Evolutionary conservation across 1,284 basidiomycete species (phyloP), one percentile per base, ranked within the genome.

Genomic region (Boletellus sp.): DNA sequence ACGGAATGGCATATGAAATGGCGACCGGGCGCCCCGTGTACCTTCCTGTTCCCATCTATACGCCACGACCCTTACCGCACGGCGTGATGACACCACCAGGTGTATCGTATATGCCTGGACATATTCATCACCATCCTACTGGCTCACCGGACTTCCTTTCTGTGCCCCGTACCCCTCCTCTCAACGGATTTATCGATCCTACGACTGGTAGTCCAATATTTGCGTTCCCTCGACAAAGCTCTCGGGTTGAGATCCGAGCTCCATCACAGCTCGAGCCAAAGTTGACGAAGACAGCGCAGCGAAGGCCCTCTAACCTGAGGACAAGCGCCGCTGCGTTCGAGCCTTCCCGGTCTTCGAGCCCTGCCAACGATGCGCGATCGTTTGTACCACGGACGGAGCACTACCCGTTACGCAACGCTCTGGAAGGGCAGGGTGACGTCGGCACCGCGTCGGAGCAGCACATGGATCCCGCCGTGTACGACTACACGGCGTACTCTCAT

Each of bases 21-120:
- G 79, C 84, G 9, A 89, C 85, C 6, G 87, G 88, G 22, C 84
- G 84, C 32, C 79, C 84, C 7, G 81, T 91, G 26, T 84, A 83
- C 55, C 71, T 89, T 14, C 69, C 77, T 29, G 72, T 77, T 8
- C 75, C 79, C 19, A 75, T 87, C 68, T 87, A 80, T 60, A 79
- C 78, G 36, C 82, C 83, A 41, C 82, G 77, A 16, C 80, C 83
- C 17, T 63, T 82, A 49, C 72, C 82, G 55, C 78, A 77, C 48
- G 69, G 73, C 17, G 74, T 79, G 57, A 69, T 74, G 59, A 67
- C 67, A 27, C 70, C 66, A 45, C 69, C 65, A 33, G 64, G 68
- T 33, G 58, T 79, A 33, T 59, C 72, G 11, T 68, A 60, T 42
- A 30, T 68, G 29, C 49, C 73, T 29, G 68, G 71, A 11, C 82